These are phyloP conservation scores for Manihot esculenta DNA, from an alignment of 441 rosid genomes.

Conservation along the genomic window DNA sequence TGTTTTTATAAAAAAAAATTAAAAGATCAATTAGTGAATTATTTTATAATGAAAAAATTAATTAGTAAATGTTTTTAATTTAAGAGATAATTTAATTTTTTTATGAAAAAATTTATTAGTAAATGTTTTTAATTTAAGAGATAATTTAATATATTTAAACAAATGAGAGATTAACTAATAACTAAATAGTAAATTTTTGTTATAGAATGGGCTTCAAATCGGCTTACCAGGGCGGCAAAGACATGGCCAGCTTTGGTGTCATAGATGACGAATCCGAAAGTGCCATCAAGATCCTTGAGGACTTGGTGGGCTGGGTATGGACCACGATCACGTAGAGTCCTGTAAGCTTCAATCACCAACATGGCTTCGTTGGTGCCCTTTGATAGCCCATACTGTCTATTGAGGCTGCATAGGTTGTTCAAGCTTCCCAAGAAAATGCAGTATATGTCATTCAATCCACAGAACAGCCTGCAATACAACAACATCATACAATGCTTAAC, in stretches of 20 bases:
- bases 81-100: too few relatives aligned
- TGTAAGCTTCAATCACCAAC: constrained; percentile 76
- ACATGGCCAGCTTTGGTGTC: constrained; percentile 66
- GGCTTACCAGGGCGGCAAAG: constrained; percentile 67
- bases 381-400: constrained; percentile 71
- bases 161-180: too few relatives aligned
- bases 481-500: too few relatives aligned
- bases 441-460: constrained; percentile 72
- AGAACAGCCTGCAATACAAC: constrained; percentile 55
- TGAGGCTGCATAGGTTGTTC: constrained; percentile 63
- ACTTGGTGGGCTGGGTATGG: constrained; percentile 96
- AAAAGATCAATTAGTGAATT: too few relatives aligned
- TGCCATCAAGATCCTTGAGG: constrained; percentile 77
- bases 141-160: too few relatives aligned
- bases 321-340: constrained; percentile 88
- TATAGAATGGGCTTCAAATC: too few relatives aligned
- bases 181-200: too few relatives aligned
- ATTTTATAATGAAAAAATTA: too few relatives aligned
- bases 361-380: constrained; percentile 74
- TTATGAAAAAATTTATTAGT: too few relatives aligned
- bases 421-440: constrained; percentile 83
- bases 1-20: too few relatives aligned
- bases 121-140: too few relatives aligned
- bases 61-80: too few relatives aligned
- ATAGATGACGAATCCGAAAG: constrained; percentile 78